phyloP scores from a whole-genome alignment of 2,329 filamentous ascomycete genomes.

The Fusarium veterinarium region DNA sequence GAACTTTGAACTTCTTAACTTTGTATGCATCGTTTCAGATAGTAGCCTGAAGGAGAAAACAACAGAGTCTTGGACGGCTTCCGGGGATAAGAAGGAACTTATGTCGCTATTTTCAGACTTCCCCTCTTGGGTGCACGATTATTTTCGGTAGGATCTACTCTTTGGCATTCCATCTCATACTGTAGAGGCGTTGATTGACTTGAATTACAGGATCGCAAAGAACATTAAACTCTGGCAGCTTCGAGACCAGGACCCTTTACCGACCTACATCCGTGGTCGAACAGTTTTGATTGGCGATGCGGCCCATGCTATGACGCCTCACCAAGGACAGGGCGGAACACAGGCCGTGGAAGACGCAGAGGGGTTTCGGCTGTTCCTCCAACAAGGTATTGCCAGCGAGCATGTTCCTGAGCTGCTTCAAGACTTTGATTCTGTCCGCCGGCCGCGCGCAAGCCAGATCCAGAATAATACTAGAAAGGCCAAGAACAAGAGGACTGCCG shows the following conservation, averaged over 20 bases:
- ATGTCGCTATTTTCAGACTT: not conserved
- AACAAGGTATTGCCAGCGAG: fast-evolving
- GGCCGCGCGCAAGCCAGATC: not conserved
- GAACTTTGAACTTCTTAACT: not conserved
- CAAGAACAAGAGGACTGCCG: not conserved
- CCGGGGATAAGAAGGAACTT: not conserved
- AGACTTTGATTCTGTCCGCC: not conserved
- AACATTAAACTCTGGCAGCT: not conserved
- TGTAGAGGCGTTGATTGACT: not conserved
- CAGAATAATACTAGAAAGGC: not conserved
- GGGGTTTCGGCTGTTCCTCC: fast-evolving
- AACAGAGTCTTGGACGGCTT: not conserved
- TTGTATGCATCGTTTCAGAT: not conserved
- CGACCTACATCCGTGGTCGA: not conserved
- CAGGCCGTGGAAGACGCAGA: not conserved
- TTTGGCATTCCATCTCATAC: fast-evolving
- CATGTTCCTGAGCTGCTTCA: not conserved
- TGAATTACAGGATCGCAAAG: not conserved
- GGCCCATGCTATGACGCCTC: not conserved
- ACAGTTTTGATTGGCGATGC: not conserved
- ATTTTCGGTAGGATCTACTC: not conserved
- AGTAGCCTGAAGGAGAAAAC: not conserved
- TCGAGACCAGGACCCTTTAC: not conserved
- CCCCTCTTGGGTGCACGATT: not conserved
- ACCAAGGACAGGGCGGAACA: not conserved